Evolutionary conservation across 441 rosid genomes (phyloP), one percentile per base, ranked within the genome.

Genomic region (Mallotus repandus): DNA sequence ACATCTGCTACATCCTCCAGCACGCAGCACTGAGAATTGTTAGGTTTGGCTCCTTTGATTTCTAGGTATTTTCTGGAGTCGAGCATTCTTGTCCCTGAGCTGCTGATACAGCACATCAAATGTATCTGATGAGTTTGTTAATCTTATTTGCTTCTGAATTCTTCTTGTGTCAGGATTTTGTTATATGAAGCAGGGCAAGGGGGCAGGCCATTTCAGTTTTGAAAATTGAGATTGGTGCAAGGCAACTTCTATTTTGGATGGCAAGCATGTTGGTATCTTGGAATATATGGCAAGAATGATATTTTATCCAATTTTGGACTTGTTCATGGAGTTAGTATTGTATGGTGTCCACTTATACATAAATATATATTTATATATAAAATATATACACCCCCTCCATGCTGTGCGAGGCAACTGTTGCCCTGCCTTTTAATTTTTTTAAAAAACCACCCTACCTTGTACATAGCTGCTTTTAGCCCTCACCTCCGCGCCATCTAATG

Each of bases 221-320:
- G 52, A 66, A 56, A 48, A 49, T 76, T 59, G 78, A 49, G 75
- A 61, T 61, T 83, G 74, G 50, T 55, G 62, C 4, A 59, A 68
- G 32, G 48, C 13, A n/a, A 13, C 55, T n/a, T 57, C 38, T 57
- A 7, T 52, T 35, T 45, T 62, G 62, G 69, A 67, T 61, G 70
- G 57, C 73, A 57, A 76, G 81, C 74, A 64, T 73, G 61, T 69
- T 58, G 72, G 55, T 22, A 45, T 63, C 69, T 67, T 56, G 13
- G 58, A 62, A 50, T 46, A 52, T 76, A 76, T 22, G 76, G 80
- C 74, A 69, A 14, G 32, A 72, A 63, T 53, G 69, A 57, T 73
- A 32, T 57, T 68, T 68, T 6, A 77, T 76, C 76, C 86, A 83
- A 77, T 83, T 85, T 81, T 80, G 85, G 83, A 83, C 80, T 65